Percentiles rank a stretch among this genome's conserved stretches.
Conservation (phyloP, 1,139 yeast species). For the Trichomonascaceae sp. region DNA sequence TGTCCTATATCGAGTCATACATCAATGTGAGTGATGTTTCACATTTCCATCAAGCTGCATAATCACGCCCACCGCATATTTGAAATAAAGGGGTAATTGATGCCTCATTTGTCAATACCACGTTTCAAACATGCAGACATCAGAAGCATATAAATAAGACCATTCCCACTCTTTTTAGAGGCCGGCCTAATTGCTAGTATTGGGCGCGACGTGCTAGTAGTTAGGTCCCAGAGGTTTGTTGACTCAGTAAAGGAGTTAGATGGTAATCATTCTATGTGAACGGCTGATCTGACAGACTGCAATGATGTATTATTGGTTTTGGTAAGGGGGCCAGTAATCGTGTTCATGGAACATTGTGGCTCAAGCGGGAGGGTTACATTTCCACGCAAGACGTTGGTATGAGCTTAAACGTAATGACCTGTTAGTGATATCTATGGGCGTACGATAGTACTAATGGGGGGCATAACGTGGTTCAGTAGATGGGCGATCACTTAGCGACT, state of each 20-base stretch:
- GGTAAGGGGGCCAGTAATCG: neutral
- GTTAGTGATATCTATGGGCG: neutral
- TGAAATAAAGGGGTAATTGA: neutral
- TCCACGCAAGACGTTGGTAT: neutral
- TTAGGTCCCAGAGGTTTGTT: neutral
- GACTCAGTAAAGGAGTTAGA: neutral
- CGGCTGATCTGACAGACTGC: neutral
- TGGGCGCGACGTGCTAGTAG: neutral
- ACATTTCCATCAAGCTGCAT: neutral
- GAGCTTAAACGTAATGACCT: neutral
- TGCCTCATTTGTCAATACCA: neutral
- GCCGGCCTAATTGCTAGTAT: neutral
- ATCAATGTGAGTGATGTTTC: no score
- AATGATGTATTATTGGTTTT: neutral
- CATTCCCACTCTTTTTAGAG: neutral
- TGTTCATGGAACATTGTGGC: neutral
- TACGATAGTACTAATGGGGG: neutral
- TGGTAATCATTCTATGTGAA: neutral
- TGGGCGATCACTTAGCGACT: neutral
- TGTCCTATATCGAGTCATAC: no score
- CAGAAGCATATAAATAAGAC: neutral
- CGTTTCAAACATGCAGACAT: neutral
- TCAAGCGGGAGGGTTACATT: neutral
- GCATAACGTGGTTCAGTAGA: neutral
- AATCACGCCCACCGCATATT: neutral